A percentile compares a stretch with the other conserved stretches of the same genome.
Evolutionary conservation across 2,329 filamentous ascomycete species (phyloP).

Genomic region (Didymella lethalis): DNA sequence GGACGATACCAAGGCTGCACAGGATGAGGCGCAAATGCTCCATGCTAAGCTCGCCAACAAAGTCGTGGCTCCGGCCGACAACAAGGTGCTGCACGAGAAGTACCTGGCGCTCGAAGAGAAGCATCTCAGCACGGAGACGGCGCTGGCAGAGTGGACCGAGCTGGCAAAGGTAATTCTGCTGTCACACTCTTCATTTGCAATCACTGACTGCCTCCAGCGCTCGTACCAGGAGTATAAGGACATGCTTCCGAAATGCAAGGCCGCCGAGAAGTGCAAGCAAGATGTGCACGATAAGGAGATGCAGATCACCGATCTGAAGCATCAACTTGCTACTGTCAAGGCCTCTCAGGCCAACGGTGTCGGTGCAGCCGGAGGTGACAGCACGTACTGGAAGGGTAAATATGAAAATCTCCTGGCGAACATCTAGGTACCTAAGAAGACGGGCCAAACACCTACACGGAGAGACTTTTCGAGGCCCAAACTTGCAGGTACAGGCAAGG

Average conservation of each 20-base stretch:
- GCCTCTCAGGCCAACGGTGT: conserved; percentile 24
- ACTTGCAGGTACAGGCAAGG: not conserved
- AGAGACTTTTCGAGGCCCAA: too few relatives aligned
- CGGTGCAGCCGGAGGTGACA: conserved; percentile 10
- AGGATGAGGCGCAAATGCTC: conserved; percentile 8
- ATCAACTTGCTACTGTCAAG: conserved; percentile 28
- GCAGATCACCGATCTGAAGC: conserved; percentile 29
- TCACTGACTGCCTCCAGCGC: conserved; percentile 25
- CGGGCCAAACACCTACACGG: too few relatives aligned
- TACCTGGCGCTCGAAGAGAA: conserved; percentile 24
- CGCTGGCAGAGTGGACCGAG: conserved; percentile 31
- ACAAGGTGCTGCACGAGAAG: conserved; percentile 14
- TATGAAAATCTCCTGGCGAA: conserved; percentile 35
- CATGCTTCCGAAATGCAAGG: conserved; percentile 30
- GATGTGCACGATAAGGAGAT: conserved; percentile 25
- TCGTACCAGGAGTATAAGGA: conserved; percentile 41
- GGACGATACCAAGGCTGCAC: conserved; percentile 3
- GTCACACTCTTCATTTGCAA: not conserved
- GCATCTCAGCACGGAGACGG: conserved; percentile 20
- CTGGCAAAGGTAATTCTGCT: conserved; percentile 31
- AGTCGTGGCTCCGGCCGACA: not conserved
- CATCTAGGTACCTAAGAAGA: conserved; percentile 5
- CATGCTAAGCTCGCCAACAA: conserved; percentile 10
- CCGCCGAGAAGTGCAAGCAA: conserved; percentile 30
- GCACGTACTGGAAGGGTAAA: conserved; percentile 37